Evolutionary conservation across 2,329 filamentous ascomycete genomes (phyloP), one percentile per base, ranked within the genome.

Genomic region (Eutypella sp.): DNA sequence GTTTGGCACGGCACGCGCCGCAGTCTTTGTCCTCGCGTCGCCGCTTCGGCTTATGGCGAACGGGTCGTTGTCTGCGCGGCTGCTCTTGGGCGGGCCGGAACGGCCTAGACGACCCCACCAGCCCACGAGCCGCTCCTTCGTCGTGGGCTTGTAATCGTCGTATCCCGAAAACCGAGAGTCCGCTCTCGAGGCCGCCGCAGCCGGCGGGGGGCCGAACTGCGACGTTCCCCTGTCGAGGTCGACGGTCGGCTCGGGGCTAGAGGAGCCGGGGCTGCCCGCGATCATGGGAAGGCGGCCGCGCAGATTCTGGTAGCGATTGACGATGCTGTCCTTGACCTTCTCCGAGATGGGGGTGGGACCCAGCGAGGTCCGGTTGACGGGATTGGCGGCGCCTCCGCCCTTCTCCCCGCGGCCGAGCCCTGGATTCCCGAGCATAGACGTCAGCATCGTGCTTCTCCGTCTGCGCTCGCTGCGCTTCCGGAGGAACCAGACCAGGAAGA

Each of bases 221-320:
- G 77, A 78, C 52, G 74, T 76, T 6, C 75, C 73, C 40, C 74
- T 66, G 58, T 79, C 70, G 50, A 78, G 66, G 46, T 78, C 71
- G 24, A 78, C 70, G 40, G 65, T 68, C 2, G 70, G 63, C 8
- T 61, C 57, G 15, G 58, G 64, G 40, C 62, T 64, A 23, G 59
- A n/a, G n/a, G n/a, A 63, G 45, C 65, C 62, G 39, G 59, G 51
- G 22, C 52, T 47, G 47, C 11, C 11, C 40, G 66, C 49, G 37
- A 67, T 44, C 20, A 56, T 52, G 40, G 58, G 57, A 25, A 72
- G 51, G 4, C 63, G 61, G 16, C 62, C 66, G 9, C 64, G 63
- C 23, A 74, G 49, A 23, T 56, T 57, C 45, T 57, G 59, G 9
- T 65, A 63, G 31, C 63, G 66, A 42, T 67, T 66, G 11, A 64